phyloP scores from a whole-genome alignment of 441 rosid genomes.

The Flueggea neowawraea region DNA sequence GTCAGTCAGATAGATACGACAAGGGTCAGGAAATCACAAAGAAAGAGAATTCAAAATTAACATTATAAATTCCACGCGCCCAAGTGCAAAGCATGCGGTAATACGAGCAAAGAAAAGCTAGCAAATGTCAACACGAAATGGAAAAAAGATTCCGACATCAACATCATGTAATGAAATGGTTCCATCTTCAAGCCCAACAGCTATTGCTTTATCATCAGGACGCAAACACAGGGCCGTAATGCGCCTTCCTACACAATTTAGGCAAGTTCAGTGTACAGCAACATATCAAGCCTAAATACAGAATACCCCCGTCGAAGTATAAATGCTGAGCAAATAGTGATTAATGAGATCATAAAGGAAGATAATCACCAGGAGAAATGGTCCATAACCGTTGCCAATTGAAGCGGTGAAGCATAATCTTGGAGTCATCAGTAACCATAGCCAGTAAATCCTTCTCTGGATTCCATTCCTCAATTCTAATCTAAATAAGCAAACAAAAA shows the following conservation, averaged over 20 bases:
- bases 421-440: constrained; percentile 84
- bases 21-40: constrained; percentile 1
- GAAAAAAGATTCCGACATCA: constrained; percentile 42
- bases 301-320: too few relatives aligned
- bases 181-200: constrained; percentile 85
- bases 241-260: constrained; percentile 43
- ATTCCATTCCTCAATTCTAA: constrained; percentile 87
- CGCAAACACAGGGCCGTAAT: constrained; percentile 85
- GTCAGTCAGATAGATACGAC: constrained; percentile 15
- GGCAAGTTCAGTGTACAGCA: neutral
- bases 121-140: neutral
- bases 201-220: constrained; percentile 88
- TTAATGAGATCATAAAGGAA: too few relatives aligned
- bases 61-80: too few relatives aligned
- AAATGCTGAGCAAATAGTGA: too few relatives aligned
- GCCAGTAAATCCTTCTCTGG: constrained; percentile 92
- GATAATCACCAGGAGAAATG: constrained; percentile 57
- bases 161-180: constrained; percentile 79
- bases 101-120: too few relatives aligned
- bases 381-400: constrained; percentile 96
- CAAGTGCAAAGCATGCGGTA: too few relatives aligned
- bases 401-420: constrained; percentile 79
- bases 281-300: too few relatives aligned
- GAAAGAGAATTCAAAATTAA: neutral
- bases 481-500: constrained; percentile 18